Evolutionary conservation across 352 stramenopile species (phyloP).

Genomic region (Globisporangium lucens): DNA sequence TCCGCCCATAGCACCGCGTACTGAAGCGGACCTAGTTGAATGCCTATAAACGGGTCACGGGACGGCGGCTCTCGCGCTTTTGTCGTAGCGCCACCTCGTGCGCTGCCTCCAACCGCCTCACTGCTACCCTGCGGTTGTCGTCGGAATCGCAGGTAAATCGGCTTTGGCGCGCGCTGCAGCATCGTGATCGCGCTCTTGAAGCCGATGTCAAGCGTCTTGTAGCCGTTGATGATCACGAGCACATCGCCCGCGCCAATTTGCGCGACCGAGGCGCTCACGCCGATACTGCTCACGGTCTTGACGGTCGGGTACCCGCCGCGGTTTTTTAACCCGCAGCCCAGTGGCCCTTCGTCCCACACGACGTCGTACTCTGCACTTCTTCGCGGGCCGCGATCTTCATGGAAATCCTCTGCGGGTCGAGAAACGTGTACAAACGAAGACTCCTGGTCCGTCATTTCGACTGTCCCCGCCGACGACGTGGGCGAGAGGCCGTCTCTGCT

Average conservation of each 20-base stretch:
- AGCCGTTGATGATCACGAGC: constrained; percentile 70
- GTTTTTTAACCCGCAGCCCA: constrained; percentile 76
- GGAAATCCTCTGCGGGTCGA: neutral
- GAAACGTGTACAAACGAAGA: constrained; percentile 16
- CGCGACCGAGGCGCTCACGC: constrained; percentile 57
- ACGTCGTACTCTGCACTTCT: constrained; percentile 62
- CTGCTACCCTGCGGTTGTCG: constrained; percentile 20
- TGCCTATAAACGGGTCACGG: constrained; percentile 2
- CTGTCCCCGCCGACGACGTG: constrained; percentile 32
- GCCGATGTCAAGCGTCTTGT: constrained; percentile 68
- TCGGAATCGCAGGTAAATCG: constrained; percentile 68
- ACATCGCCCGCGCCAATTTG: constrained; percentile 69
- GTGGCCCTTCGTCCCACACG: constrained; percentile 63
- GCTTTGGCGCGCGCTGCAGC: constrained; percentile 73
- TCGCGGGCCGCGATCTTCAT: neutral
- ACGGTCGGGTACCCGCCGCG: constrained; percentile 61
- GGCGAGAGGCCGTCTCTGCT: constrained; percentile 15
- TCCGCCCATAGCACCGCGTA: constrained; percentile 78
- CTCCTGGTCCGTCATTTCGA: constrained; percentile 18
- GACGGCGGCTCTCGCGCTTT: neutral
- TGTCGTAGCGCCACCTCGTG: neutral
- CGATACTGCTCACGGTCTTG: constrained; percentile 59
- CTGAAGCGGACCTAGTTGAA: constrained; percentile 30
- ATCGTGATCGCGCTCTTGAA: constrained; percentile 76
- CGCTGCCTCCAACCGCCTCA: constrained; percentile 10